Evolutionary conservation across 108 stramenopile genomes (phyloP), one percentile per base, ranked within the genome.

Genomic region (Fragilariopsis cylindrus): DNA sequence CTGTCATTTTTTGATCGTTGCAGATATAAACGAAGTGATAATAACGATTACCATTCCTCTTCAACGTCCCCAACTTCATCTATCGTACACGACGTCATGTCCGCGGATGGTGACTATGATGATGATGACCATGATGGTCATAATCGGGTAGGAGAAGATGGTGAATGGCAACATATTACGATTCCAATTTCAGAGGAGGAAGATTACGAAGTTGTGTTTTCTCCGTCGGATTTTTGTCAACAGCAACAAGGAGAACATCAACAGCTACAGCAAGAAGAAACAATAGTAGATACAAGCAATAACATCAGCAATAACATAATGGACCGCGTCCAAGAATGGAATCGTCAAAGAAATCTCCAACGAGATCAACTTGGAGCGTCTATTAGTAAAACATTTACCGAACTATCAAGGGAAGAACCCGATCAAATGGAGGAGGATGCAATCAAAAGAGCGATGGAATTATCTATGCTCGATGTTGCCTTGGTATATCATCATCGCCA

Each of bases 381-480:
- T 12, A 83, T 87, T 49, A 55, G 62, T 43, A 53, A 73, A 42
- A 87, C 87, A 4, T 83, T 80, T 68, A 58, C 72, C 46, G 77
- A 76, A 47, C 71, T 88, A 18, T 44, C 64, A 39, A 47, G 71
- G 39, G 80, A 85, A 71, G 65, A 84, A 70, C 87, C 87, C 0
- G 77, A 85, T 47, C 47, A 65, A 55, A 16, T 84, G 62, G 87
- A 88, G 64, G 66, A 83, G 42, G 82, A 84, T n/a, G 72, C 75
- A 42, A 65, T 85, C 7, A 56, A 76, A 49, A 74, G 85, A 60
- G 87, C 87, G 15, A 81, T 83, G 74, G 87, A 88, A 58, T 72
- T 88, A 50, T 84, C 82, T 50, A 81, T 88, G 83, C 73, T 88
- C 50, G 87, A 88, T 74, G 80, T 79, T 64, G 84, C 87, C 1